A percentile compares a stretch with the other conserved stretches of the same genome.
Evolutionary conservation across 208 protist genomes (phyloP).

Genomic region (Trichomonas gallinae): DNA sequence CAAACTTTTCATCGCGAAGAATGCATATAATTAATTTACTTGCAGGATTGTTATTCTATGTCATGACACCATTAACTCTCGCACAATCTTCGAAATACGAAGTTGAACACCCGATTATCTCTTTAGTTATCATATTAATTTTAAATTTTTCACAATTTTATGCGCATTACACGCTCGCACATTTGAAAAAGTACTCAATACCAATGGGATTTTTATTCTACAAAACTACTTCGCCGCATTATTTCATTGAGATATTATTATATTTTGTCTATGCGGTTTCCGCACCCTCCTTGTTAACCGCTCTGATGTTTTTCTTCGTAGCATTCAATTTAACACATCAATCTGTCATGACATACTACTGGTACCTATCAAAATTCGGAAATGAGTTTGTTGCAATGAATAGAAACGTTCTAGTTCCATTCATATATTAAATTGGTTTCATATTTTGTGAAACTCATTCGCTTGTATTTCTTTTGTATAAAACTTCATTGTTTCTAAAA

Average conservation of each 20-base stretch:
- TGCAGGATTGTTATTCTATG: not conserved
- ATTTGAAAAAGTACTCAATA: not conserved
- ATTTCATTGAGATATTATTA: not conserved
- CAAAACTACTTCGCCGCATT: not conserved
- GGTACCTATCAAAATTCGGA: not conserved
- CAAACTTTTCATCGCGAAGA: not conserved
- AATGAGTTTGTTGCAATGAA: not conserved
- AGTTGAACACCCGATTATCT: not conserved
- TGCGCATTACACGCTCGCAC: not conserved
- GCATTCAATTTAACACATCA: not conserved
- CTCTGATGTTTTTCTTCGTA: not conserved
- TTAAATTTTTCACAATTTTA: not conserved
- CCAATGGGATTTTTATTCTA: not conserved
- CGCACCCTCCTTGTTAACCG: not conserved
- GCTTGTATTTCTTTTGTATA: no score
- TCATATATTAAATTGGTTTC: constrained; percentile 13
- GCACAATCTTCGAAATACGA: not conserved
- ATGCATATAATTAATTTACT: constrained; percentile 17
- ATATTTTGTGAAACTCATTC: no score
- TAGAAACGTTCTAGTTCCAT: not conserved
- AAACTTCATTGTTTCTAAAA: no score
- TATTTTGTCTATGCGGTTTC: not conserved
- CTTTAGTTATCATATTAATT: not conserved
- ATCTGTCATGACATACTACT: not conserved
- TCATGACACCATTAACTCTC: not conserved